Evolutionary conservation across 768 basidiomycete species (phyloP).

Genomic region (Suillus sp.): DNA sequence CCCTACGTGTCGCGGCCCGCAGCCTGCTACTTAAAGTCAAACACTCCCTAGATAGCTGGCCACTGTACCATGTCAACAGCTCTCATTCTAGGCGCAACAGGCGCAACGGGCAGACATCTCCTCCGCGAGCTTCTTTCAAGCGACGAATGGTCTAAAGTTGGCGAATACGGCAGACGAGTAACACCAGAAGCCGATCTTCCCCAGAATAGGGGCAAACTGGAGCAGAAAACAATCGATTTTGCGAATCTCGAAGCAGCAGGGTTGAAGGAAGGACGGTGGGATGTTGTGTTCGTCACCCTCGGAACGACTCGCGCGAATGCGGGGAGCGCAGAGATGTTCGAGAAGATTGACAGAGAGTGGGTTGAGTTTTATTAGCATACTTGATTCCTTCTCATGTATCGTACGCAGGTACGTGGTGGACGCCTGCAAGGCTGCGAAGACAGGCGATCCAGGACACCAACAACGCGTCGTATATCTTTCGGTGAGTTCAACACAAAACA

Average conservation of each 20-base stretch:
- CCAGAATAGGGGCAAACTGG: conserved; percentile 53
- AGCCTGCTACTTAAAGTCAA: too few relatives aligned
- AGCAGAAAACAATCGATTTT: conserved; percentile 69
- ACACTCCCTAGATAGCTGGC: background rate
- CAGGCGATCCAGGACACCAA: conserved; percentile 41
- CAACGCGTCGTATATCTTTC: conserved; percentile 76
- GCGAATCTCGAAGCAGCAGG: conserved; percentile 59
- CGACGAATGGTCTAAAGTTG: conserved; percentile 56
- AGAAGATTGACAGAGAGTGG: conserved; percentile 78
- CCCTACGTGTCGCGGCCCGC: too few relatives aligned
- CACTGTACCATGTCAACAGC: conserved; percentile 34
- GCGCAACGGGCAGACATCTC: conserved; percentile 63
- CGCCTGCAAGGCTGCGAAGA: conserved; percentile 66
- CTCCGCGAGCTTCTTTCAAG: conserved; percentile 63
- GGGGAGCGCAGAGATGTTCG: conserved; percentile 66
- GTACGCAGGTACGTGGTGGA: conserved; percentile 65
- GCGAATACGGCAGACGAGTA: conserved; percentile 69
- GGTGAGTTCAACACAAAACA: conserved; percentile 38
- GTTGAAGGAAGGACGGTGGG: conserved; percentile 61
- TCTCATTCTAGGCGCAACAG: conserved; percentile 77
- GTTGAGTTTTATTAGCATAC: conserved; percentile 23
- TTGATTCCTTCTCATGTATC: background rate
- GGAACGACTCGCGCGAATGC: conserved; percentile 66
- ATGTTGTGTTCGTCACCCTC: conserved; percentile 75
- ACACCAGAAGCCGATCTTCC: conserved; percentile 47